Base-by-base conservation (phyloP, 2,329 filamentous ascomycete genomes). In the Cadophora sp. region DNA sequence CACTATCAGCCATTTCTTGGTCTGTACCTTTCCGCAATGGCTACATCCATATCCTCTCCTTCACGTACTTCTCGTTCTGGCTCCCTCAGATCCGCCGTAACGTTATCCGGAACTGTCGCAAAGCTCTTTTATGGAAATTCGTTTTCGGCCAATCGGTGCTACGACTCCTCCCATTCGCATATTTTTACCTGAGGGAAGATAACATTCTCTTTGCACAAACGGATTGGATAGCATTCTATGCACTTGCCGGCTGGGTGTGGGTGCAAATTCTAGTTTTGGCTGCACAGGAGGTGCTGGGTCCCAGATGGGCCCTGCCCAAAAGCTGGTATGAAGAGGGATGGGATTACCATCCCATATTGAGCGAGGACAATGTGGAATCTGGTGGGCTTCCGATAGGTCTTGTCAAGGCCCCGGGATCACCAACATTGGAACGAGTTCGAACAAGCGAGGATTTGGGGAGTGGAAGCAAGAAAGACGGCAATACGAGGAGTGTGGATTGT, bases 261-360 rank as follows among this genome's bases (percentile, higher is more conserved):
- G 71, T 94, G 14, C 96, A 99, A 79, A 85, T 96, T 27, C 86
- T 92, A 77, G 76, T 91, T 8, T 83, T 99, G n/a, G 87, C 83
- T 0, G 90, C 87, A 50, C 96, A 99, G 81, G 92, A 95, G 71
- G 83, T 97, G 16, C 82, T 98, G 3, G 95, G 96, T 0, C 93
- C 95, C 1, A 85, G 96, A n/a, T 95, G 96, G 80, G 93, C 94
- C 64, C 81, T 98, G 0, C 90, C 89, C 1, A 85, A 87, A 53
- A 85, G 86, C 60, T 90, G 88, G 87, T 81, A 84, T 68, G 86
- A 87, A n/a, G 86, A 89, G 65, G 92, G 91, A 0, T 99, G 97
- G 85, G 95, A 99, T 76, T 99, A 99, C 77, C 95, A 99, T 78
- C 95, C 94, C 0, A 84, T 97, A 2, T 83, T 99, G 24, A 88